Evolutionary conservation across 495 filamentous ascomycete genomes (phyloP), one percentile per base, ranked within the genome.

Genomic region (Trichoderma virens): DNA sequence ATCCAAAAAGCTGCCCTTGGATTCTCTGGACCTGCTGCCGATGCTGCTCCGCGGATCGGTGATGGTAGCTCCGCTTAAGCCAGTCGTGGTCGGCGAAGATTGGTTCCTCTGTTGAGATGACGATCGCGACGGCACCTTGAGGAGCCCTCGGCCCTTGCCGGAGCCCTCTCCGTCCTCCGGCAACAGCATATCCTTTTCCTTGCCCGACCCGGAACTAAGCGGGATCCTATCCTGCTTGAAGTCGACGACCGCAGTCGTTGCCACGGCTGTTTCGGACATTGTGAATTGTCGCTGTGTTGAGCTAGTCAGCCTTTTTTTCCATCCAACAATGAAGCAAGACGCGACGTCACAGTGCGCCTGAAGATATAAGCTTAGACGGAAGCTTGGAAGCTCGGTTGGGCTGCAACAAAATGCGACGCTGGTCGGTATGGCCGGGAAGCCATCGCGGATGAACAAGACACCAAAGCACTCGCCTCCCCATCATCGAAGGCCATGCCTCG

Each of bases 1-100:
- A 63, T 82, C 86, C 35, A 87, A 79, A 65, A 91, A 84, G 74
- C 88, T 92, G 65, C 84, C 81, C 74, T 85, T 90, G 60, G 91
- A 80, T 74, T 82, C 77, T 79, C 80, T 78, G 70, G 83, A 77
- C 70, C 81, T 78, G 65, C 82, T 75, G 73, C 83, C 78, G 71
- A 86, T 81, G 74, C 83, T 87, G 68, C 85, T 83, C 72, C 77
- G 72, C 64, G 77, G 82, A 69, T 90, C 86, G 66, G 80, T 84
- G 38, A 81, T 82, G 41, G 84, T 85, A 59, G 84, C 85, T 60
- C 89, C 88, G 67, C 83, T 87, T 67, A 87, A 71, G n/a, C 83
- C 84, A 16, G 85, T 85, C 47, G 81, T 79, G 59, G 84, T 86
- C 43, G 82, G 75, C 1, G 82, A 85, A 39, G 83, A 78, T 68